Base-by-base conservation (phyloP, 306 rosid genomes). In the Vigna trinervia region DNA sequence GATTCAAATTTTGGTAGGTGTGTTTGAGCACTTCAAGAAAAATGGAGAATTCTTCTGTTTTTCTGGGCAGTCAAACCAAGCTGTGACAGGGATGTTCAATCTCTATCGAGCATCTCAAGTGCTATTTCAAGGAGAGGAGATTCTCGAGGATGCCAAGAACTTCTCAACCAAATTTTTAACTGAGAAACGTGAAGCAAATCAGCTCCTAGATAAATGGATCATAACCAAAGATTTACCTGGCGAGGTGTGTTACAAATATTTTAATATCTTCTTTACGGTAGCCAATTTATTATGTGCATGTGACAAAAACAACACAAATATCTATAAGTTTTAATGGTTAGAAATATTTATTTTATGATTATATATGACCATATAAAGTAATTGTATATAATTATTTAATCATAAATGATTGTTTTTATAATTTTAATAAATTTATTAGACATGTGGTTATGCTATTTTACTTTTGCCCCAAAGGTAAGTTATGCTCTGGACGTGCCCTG, bases 121-220 rank as follows among this genome's bases (percentile, higher is more conserved):
- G 34, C 23, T 79, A 13, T 86, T 89, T 50, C 86, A 86, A 0
- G 96, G 96, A 67, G 96, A 93, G 88, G 83, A 83, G 5, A 83
- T 89, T 56, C 92, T 93, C 1, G 81, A 84, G 52, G 85, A 88
- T 14, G 94, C 94, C 47, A 89, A 73, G 67, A 58, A 69, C 8
- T 89, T 86, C 79, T 77, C 96, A 0, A 71, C 82, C 51, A 86
- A 78, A 23, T 89, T 85, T 71, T 88, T 93, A 12, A 57, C 86
- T 54, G 56, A 79, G 68, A 90, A 93, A 80, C 91, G 82, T 53
- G 90, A 82, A 69, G 71, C 86, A 6, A 77, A 88, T 71, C 76
- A 88, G 54, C 83, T 93, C 23, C 68, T 90, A 1, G 98, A 93
- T 80, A 93, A 93, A 81, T 93, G 98, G 98, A 88, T 93, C 72